Evolutionary conservation across 805 yeast species (phyloP).

Genomic region (Kodamaea sagamina): DNA sequence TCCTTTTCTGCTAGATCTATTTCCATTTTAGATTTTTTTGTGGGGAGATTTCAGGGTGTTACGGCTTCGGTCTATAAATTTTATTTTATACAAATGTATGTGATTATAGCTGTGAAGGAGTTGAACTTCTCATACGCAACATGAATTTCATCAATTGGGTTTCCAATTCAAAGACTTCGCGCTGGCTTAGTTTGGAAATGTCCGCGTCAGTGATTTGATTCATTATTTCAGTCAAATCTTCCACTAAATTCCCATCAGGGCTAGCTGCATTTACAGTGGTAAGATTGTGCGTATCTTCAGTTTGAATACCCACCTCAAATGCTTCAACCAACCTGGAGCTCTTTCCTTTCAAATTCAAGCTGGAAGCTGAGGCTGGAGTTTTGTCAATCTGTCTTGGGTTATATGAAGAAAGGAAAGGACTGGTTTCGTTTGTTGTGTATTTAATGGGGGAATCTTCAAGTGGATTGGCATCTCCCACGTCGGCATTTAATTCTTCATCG

Average conservation of each 20-base stretch:
- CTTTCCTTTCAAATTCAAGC: background rate
- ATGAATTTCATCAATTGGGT: constrained; percentile 35
- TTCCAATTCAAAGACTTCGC: constrained; percentile 31
- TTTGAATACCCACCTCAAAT: background rate
- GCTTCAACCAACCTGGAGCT: background rate
- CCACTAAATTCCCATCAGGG: background rate
- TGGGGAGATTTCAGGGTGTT: background rate
- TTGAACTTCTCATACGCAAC: constrained; percentile 29
- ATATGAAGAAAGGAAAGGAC: too few relatives aligned
- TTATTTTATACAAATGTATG: background rate
- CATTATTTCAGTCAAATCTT: background rate
- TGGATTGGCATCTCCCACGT: too few relatives aligned
- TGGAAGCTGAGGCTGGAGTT: background rate
- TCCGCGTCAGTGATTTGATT: constrained; percentile 15
- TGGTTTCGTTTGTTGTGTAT: background rate
- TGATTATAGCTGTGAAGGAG: background rate
- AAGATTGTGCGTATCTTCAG: background rate
- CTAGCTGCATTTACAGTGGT: background rate
- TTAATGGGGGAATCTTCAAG: too few relatives aligned
- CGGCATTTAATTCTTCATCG: too few relatives aligned
- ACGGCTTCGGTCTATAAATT: background rate
- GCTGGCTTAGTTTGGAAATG: constrained; percentile 18
- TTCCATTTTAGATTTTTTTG: too few relatives aligned
- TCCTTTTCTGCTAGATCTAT: too few relatives aligned
- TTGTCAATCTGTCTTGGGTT: too few relatives aligned